Conservation (phyloP, 768 basidiomycete species). For the Rubroboletus pulcherrimus region DNA sequence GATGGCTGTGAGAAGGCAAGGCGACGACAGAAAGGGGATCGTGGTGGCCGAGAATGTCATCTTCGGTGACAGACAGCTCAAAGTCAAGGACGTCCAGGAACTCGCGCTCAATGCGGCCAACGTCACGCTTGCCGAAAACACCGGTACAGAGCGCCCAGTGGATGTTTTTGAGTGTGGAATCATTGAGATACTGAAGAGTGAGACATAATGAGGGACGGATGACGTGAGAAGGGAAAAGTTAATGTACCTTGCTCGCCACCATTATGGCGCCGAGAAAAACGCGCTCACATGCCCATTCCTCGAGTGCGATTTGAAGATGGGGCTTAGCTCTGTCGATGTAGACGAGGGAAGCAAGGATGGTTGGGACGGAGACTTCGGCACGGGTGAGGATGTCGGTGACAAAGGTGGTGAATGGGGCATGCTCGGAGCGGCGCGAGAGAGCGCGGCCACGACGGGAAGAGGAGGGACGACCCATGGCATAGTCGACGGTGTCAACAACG, state of each 20-base stretch:
- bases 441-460: slow-evolving; percentile 50
- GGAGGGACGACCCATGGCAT: slow-evolving; percentile 65
- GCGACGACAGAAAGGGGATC: slow-evolving; percentile 31
- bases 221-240: slow-evolving; percentile 19
- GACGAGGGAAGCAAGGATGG: slow-evolving; percentile 65
- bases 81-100: slow-evolving; percentile 79
- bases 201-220: slow-evolving; percentile 2
- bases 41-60: slow-evolving; percentile 53
- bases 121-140: slow-evolving; percentile 77
- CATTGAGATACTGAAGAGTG: slow-evolving; percentile 66
- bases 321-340: slow-evolving; percentile 77
- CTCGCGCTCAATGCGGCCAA: slow-evolving; percentile 78
- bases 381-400: slow-evolving; percentile 64
- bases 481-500: slow-evolving; percentile 71
- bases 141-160: slow-evolving; percentile 88
- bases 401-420: slow-evolving; percentile 59
- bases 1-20: slow-evolving; percentile 24
- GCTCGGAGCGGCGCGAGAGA: slow-evolving; percentile 45
- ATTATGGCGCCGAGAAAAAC: slow-evolving; percentile 92
- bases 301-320: slow-evolving; percentile 75
- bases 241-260: slow-evolving; percentile 71
- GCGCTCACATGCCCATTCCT: slow-evolving; percentile 85
- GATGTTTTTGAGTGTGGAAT: slow-evolving; percentile 85
- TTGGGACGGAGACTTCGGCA: slow-evolving; percentile 69
- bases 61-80: slow-evolving; percentile 61